phyloP scores from a whole-genome alignment of 768 basidiomycete genomes.

The Albatrellus ellisii region DNA sequence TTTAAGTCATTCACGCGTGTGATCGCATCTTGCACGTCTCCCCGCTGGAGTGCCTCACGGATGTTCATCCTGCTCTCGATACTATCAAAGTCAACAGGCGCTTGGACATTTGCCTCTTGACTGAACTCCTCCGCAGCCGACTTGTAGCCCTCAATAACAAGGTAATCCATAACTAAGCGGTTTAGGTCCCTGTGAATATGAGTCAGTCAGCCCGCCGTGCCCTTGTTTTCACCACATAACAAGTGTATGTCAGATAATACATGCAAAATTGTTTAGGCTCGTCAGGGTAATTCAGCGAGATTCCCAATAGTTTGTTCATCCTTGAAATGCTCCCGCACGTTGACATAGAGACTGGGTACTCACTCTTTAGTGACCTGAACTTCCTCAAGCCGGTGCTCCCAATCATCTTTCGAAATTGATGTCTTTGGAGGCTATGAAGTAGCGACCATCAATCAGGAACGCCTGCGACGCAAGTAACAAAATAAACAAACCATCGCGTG shows the following conservation, averaged over 20 bases:
- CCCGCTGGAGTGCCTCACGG: conserved; percentile 84
- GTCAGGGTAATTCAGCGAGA: conserved; percentile 87
- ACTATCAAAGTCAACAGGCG: conserved; percentile 78
- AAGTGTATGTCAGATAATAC: conserved; percentile 66
- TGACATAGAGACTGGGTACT: conserved; percentile 27
- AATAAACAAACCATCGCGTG: conserved; percentile 13
- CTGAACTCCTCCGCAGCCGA: conserved; percentile 93
- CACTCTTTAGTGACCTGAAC: conserved; percentile 83
- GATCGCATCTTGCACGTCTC: conserved; percentile 92
- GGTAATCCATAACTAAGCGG: conserved; percentile 91
- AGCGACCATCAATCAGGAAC: conserved; percentile 4
- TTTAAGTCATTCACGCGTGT: conserved; percentile 92
- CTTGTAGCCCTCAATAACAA: conserved; percentile 96
- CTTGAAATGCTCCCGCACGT: conserved; percentile 18
- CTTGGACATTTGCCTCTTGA: conserved; percentile 65
- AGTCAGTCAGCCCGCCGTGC: too few species aligned
- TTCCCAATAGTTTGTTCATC: conserved; percentile 89
- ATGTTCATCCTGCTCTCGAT: conserved; percentile 94
- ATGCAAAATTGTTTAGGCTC: conserved; percentile 60
- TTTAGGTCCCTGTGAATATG: conserved; percentile 68
- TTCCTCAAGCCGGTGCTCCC: conserved; percentile 73
- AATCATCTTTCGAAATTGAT: conserved; percentile 65
- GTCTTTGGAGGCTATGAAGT: conserved; percentile 28
- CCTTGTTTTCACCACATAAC: conserved; percentile 16
- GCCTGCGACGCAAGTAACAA: conserved; percentile 5